Conservation (phyloP, 75 land plant species). For the Ceratopteris richardii region DNA sequence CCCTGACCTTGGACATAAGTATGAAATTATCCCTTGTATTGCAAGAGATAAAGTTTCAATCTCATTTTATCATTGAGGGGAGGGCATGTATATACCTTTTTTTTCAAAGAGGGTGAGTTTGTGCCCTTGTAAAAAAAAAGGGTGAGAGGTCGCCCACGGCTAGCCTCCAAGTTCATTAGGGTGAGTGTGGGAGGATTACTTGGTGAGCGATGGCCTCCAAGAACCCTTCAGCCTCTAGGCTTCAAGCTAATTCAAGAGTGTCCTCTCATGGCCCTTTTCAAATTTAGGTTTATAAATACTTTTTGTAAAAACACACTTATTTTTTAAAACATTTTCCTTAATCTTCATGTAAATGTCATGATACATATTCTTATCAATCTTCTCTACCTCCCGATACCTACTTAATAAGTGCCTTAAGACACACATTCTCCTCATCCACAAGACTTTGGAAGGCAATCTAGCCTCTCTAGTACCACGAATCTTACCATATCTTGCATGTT, state of each 20-base stretch:
- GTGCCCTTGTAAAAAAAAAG: too few species aligned
- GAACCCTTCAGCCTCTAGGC: slow-evolving; percentile 75
- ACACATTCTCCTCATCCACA: slow-evolving; percentile 82
- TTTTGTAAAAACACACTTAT: slow-evolving; percentile 88
- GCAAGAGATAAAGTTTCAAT: too few species aligned
- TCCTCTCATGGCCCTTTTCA: slow-evolving; percentile 87
- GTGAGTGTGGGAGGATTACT: too few species aligned
- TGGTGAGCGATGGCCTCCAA: too few species aligned
- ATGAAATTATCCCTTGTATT: too few species aligned
- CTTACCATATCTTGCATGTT: slow-evolving; percentile 81
- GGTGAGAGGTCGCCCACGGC: too few species aligned
- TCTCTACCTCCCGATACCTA: slow-evolving; percentile 71
- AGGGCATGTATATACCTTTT: too few species aligned
- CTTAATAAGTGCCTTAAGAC: slow-evolving; percentile 65
- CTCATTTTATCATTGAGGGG: too few species aligned
- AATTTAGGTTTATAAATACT: slow-evolving; percentile 90
- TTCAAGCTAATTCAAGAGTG: slow-evolving; percentile 66
- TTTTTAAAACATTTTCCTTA: slow-evolving; percentile 84
- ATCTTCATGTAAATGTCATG: slow-evolving; percentile 98
- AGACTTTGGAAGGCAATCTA: slow-evolving; percentile 72
- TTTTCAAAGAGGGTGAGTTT: too few species aligned
- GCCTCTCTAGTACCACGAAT: slow-evolving; percentile 92
- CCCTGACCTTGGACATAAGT: too few species aligned
- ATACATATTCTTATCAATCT: slow-evolving; percentile 89
- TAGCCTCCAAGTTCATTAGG: too few species aligned